Conservation (phyloP, 768 basidiomycete genomes). For the Scleroderma bovista region DNA sequence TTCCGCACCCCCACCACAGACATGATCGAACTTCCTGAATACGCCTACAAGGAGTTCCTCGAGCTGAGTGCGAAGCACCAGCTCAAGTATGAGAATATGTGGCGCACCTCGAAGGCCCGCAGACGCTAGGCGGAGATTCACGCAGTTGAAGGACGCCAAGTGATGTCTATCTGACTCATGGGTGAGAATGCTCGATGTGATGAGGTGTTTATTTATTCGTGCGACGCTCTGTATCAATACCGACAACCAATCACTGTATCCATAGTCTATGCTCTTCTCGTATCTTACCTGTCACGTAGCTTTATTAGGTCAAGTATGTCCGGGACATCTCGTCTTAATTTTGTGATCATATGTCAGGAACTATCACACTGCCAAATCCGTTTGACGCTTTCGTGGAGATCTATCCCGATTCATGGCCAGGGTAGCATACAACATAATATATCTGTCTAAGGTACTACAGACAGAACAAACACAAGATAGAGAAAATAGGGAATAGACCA, state of each 20-base stretch:
- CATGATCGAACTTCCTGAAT: conserved; percentile 60
- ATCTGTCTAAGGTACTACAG: background rate
- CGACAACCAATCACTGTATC: no score
- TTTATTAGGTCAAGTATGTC: no score
- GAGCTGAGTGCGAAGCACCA: conserved; percentile 48
- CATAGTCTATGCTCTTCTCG: no score
- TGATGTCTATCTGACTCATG: background rate
- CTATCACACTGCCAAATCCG: no score
- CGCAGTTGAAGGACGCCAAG: background rate
- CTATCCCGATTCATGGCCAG: background rate
- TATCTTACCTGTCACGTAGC: no score
- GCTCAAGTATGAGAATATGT: conserved; percentile 54
- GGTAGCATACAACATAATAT: background rate
- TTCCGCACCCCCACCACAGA: conserved; percentile 34
- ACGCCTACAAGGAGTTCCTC: conserved; percentile 54
- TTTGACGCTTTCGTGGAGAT: background rate
- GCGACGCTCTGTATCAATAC: background rate
- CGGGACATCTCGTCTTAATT: no score
- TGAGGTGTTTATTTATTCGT: background rate
- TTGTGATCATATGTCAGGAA: no score
- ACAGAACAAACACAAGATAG: conserved; percentile 2
- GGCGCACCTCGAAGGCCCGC: conserved; percentile 42
- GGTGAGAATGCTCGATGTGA: background rate
- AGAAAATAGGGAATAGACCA: background rate
- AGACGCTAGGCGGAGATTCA: conserved; percentile 5